Base-by-base conservation (phyloP, 768 basidiomycete genomes). In the Coprinopsis cinerea region DNA sequence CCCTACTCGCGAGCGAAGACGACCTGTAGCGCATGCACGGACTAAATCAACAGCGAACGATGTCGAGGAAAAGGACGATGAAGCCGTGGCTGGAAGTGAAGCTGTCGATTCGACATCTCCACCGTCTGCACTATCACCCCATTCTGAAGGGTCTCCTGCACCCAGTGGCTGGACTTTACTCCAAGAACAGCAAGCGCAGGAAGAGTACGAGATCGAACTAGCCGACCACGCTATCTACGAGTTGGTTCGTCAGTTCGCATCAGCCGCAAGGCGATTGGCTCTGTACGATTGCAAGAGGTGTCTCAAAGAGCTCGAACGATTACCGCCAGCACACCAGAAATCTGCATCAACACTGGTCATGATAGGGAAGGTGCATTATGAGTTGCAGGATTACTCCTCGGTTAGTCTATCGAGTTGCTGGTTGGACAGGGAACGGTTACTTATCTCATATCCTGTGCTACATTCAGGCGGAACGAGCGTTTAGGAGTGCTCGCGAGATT, bases 351-450 rank as follows among this genome's bases (percentile, higher is more conserved):
- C 89, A 37, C 72, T 93, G 59, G 81, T 84, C 15, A 81, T 94
- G 76, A 77, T 88, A 13, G 96, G 88, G 11, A 81, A 83, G 64
- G 89, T 89, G 44, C 85, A 91, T 62, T 96, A 92, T 66, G 96
- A 98, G 66, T 77, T 81, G 64, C 78, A 86, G 53, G 86, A 97
- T 61, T 98, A 96, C 70, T 73, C 81, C 53, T 79, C 84, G 68
- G 94, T 97, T 69, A 65, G 92, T 75, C 49, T 47, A 52, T 57
- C 45, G 50, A 47, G 52, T 56, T 47, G 28, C 52, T 47, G 36
- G 32, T 41, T 55, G 48, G 42, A 27, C 44, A 59, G 55, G 54
- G 55, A 51, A 45, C 18, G 44, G 42, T 53, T 37, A 48, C 57
- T 63, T 63, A 58, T 66, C 59, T 53, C 55, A 61, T 52, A 62